Conservation (phyloP, 208 protist species). For the Crithidia acanthocephali region DNA sequence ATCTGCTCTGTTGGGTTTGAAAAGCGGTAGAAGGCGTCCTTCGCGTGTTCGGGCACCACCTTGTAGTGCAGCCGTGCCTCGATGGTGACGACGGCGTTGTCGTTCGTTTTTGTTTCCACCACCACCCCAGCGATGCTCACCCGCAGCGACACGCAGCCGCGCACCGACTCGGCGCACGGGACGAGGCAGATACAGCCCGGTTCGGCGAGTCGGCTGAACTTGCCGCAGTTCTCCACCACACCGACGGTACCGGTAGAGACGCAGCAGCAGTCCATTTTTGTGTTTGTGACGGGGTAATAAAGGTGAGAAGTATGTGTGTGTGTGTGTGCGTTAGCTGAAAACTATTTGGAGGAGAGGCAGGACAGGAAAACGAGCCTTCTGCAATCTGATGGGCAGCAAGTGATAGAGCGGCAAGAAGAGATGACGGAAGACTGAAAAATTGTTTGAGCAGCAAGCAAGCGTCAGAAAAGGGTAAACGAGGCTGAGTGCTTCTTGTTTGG, state of each 20-base stretch:
- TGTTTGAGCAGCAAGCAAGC: background rate
- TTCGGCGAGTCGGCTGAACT: slow-evolving; percentile 43
- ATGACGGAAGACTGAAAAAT: too few species aligned
- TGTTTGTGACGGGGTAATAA: too few species aligned
- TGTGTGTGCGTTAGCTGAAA: too few species aligned
- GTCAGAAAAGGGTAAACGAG: background rate
- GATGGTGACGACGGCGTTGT: slow-evolving; percentile 76
- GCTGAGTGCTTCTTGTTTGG: too few species aligned
- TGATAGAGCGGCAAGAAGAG: too few species aligned
- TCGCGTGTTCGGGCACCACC: slow-evolving; percentile 45
- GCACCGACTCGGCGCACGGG: slow-evolving; percentile 41
- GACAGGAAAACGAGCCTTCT: slow-evolving; percentile 2
- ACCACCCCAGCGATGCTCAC: slow-evolving; percentile 44
- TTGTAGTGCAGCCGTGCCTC: slow-evolving; percentile 62
- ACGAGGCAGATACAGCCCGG: slow-evolving; percentile 68
- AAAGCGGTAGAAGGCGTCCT: slow-evolving; percentile 73
- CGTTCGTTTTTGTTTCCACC: slow-evolving; percentile 83
- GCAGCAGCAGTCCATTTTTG: slow-evolving; percentile 32
- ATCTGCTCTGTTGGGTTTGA: slow-evolving; percentile 71
- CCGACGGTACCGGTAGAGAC: slow-evolving; percentile 58
- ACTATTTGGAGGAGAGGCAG: background rate
- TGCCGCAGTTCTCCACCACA: slow-evolving; percentile 72
- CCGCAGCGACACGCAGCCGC: slow-evolving; percentile 25
- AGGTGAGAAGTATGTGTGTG: background rate
- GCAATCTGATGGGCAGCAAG: too few species aligned